These are phyloP conservation scores for Lentinus tigrinus DNA, from an alignment of 768 basidiomycete genomes.

Conservation along the genomic window DNA sequence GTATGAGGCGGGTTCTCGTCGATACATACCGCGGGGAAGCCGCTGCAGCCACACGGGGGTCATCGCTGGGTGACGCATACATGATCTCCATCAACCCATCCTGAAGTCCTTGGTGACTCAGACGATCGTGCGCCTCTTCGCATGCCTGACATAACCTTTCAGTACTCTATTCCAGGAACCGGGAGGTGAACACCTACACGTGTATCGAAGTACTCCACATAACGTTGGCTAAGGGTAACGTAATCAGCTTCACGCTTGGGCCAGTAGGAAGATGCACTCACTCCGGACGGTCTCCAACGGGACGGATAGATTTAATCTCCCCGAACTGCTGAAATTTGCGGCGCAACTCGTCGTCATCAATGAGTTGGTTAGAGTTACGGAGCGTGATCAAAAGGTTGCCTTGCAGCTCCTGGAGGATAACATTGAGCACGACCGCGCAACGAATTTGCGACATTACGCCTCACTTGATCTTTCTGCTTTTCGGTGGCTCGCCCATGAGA, in stretches of 20 bases:
- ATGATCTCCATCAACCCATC: conserved; percentile 89
- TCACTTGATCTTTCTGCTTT: conserved; percentile 84
- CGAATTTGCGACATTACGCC: neutral
- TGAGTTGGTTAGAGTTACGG: conserved; percentile 65
- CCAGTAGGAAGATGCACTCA: conserved; percentile 32
- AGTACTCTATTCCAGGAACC: conserved; percentile 7
- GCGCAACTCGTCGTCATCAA: conserved; percentile 84
- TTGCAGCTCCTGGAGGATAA: conserved; percentile 60
- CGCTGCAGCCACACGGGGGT: conserved; percentile 43
- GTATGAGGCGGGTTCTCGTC: conserved; percentile 8
- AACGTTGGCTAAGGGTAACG: conserved; percentile 62
- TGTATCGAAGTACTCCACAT: conserved; percentile 93
- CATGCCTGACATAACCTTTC: conserved; percentile 50
- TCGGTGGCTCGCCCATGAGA: conserved; percentile 46
- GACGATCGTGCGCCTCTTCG: conserved; percentile 74
- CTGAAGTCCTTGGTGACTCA: conserved; percentile 75
- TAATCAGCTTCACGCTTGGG: neutral
- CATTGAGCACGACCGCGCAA: neutral
- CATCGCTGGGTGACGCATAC: conserved; percentile 76
- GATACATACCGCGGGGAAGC: conserved; percentile 38
- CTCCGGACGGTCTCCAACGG: conserved; percentile 62
- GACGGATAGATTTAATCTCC: conserved; percentile 79
- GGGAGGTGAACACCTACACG: conserved; percentile 47
- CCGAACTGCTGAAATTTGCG: conserved; percentile 88
- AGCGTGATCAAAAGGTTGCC: conserved; percentile 82